Evolutionary conservation across 768 basidiomycete genomes (phyloP), one percentile per base, ranked within the genome.

Genomic region (Pleurotus eryngii): DNA sequence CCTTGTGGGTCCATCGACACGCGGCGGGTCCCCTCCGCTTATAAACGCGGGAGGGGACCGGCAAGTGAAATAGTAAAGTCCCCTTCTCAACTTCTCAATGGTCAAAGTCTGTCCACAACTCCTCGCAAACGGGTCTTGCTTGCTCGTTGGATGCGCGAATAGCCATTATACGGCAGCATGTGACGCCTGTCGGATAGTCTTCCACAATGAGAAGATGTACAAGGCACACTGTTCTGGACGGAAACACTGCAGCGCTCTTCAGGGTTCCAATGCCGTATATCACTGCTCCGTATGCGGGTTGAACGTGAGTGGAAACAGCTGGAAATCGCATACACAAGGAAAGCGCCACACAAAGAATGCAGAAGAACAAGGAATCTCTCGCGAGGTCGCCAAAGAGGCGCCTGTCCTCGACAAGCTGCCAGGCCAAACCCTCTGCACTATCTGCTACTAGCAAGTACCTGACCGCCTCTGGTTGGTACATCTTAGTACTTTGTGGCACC

Each of bases 391-490:
- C 3, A 75, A 78, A 1, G 69, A 73, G 56, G 64, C 64, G 40
- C 50, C 65, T 5, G 62, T 49, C 27, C n/a, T 26, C 24, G 48
- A 65, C 7, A 57, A 42, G 17, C n/a, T 61, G 1, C 63, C 66
- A 15, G 58, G 61, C 7, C 56, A 60, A 8, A 63, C 60, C 14
- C 63, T 63, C 46, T 76, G 75, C 48, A 45, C 59, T 2, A 59
- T 69, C 9, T 76, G 74, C 60, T 59, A 68, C 27, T 27, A 50
- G 0, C 64, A 66, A 27, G 61, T 74, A 4, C 65, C 58, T 2
- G 37, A 58, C 51, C 24, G 27, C 3, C n/a, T 14, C 14, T 81
- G 77, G 81, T 24, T 50, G 2, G 20, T 30, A 0, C 82, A 83
- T 60, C 46, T 67, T 6, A 48, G 17, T 1, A 61, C 59, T n/a